phyloP scores from a whole-genome alignment of 1,284 basidiomycete genomes.

The Pseudozyma pruni region DNA sequence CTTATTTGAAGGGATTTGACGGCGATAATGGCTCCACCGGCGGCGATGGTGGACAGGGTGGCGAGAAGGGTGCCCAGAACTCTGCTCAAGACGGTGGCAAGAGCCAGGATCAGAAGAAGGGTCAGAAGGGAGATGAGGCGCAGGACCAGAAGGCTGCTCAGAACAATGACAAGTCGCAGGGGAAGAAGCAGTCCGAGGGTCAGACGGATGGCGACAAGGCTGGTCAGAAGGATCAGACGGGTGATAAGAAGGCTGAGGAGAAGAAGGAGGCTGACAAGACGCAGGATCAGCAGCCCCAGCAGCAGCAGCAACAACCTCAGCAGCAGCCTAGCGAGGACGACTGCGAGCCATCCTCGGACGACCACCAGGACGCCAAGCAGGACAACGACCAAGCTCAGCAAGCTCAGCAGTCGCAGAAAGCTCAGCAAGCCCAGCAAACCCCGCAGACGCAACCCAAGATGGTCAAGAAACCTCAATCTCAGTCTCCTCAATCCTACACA shows the following conservation, averaged over 20 bases:
- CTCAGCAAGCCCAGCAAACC: background rate
- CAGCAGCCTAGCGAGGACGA: conserved; percentile 4
- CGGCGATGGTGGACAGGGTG: background rate
- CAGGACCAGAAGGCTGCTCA: background rate
- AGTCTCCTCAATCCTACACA: background rate
- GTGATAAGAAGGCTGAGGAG: background rate
- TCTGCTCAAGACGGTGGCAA: background rate
- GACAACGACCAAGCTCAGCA: conserved; percentile 2
- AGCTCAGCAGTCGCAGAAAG: conserved; percentile 8
- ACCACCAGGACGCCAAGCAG: too few species aligned
- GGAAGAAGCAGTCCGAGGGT: background rate
- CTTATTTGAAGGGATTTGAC: conserved; percentile 24
- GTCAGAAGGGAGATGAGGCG: background rate
- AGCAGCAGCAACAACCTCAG: conserved; percentile 3
- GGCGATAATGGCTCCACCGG: background rate
- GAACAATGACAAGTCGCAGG: background rate
- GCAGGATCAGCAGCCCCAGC: background rate
- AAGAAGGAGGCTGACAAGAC: background rate
- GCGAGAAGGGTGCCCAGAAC: background rate
- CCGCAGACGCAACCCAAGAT: conserved; percentile 2
- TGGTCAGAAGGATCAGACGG: background rate
- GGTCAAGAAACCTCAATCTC: conserved; percentile 1
- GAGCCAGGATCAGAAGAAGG: background rate
- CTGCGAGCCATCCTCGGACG: conserved; percentile 5
- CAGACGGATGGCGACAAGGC: conserved; percentile 6